Percentiles rank a stretch among this genome's conserved stretches.
phyloP scores from a whole-genome alignment of 1,139 yeast species.

The Zygosaccharomyces sapae region DNA sequence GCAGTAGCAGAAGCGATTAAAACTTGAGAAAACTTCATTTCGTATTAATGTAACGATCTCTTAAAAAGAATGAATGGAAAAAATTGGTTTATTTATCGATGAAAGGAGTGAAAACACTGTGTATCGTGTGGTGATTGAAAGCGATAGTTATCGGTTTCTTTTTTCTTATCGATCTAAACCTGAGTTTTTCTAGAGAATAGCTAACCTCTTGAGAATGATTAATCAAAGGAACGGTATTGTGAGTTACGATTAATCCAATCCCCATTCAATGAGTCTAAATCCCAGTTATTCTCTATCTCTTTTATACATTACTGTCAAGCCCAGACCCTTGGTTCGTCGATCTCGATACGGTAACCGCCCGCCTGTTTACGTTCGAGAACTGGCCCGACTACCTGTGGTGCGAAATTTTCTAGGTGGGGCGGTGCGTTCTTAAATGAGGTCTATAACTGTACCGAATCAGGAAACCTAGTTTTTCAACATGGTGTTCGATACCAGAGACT shows the following conservation, averaged over 20 bases:
- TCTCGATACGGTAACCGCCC: slow-evolving; percentile 6
- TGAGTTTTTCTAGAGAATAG: too few species aligned
- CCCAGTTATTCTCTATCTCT: neutral
- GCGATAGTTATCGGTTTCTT: neutral
- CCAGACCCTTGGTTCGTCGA: neutral
- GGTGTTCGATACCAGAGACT: neutral
- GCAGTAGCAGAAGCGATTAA: slow-evolving; percentile 17
- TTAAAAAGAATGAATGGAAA: slow-evolving; percentile 4
- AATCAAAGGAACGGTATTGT: neutral
- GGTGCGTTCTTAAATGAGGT: slow-evolving; percentile 1
- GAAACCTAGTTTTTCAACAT: neutral
- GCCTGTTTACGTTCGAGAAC: slow-evolving; percentile 4
- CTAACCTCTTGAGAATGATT: neutral
- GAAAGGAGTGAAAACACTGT: slow-evolving; percentile 8
- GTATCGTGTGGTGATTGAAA: slow-evolving; percentile 6
- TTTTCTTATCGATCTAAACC: neutral
- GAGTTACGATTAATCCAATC: neutral
- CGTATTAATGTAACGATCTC: neutral
- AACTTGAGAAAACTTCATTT: slow-evolving; percentile 24
- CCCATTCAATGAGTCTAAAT: neutral
- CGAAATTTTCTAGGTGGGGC: slow-evolving; percentile 2
- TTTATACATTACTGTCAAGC: slow-evolving; percentile 1
- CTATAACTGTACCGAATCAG: slow-evolving; percentile 3
- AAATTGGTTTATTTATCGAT: slow-evolving; percentile 5
- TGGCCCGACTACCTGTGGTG: neutral